Conservation (phyloP, 2,329 filamentous ascomycete species). For the Dichotomopilus funicola region DNA sequence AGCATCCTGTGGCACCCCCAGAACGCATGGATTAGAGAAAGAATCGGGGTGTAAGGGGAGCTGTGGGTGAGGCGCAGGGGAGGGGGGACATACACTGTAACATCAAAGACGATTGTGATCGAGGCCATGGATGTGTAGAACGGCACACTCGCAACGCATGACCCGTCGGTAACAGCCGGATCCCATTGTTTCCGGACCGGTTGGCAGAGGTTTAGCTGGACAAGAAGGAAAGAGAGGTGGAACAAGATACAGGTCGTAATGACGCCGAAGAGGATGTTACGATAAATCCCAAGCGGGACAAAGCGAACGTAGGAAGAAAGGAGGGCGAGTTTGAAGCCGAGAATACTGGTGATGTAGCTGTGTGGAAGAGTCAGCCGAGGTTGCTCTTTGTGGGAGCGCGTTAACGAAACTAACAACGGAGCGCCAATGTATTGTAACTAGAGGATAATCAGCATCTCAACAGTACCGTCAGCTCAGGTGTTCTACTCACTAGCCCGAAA, state of each 20-base stretch:
- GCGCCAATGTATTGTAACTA: constrained; percentile 37
- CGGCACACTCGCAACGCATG: constrained; percentile 34
- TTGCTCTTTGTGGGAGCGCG: not conserved
- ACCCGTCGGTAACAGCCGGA: constrained; percentile 28
- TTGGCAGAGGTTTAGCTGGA: constrained; percentile 33
- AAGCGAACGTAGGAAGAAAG: constrained; percentile 41
- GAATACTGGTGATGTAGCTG: constrained; percentile 37
- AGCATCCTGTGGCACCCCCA: constrained; percentile 28
- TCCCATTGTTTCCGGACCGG: constrained; percentile 40
- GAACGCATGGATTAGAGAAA: no score
- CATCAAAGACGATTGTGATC: constrained; percentile 37
- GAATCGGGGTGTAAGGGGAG: not conserved
- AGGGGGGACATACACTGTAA: constrained; percentile 27
- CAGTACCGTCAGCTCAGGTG: not conserved
- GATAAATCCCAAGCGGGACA: constrained; percentile 33
- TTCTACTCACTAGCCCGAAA: constrained; percentile 32
- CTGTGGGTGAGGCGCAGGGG: not conserved
- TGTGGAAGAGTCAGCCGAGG: not conserved
- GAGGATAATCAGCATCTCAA: not conserved
- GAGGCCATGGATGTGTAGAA: constrained; percentile 39
- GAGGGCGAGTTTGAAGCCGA: constrained; percentile 42
- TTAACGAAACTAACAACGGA: constrained; percentile 33
- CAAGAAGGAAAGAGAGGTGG: constrained; percentile 34
- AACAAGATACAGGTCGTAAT: constrained; percentile 32
- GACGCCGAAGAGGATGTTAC: constrained; percentile 29